Base-by-base conservation (phyloP, 768 basidiomycete genomes). In the Pisolithus microcarpus region DNA sequence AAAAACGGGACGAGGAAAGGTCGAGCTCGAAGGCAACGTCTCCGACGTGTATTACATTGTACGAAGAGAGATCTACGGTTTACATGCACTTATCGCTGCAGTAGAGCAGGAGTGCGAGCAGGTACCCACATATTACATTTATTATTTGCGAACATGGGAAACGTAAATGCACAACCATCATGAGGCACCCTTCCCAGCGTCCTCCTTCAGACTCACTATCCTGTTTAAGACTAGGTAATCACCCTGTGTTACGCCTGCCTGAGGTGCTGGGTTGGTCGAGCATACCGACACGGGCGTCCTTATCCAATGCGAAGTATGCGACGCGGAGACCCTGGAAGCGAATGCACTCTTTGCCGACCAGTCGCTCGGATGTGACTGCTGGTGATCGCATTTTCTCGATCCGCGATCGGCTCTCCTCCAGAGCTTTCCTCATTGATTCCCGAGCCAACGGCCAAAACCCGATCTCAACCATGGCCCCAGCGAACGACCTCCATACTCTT, bases 271-370 rank as follows among this genome's bases (percentile, higher is more conserved):
- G 66, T 54, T 84, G 79, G 13, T 84, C 78, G 26, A 95, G 65
- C 50, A 76, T 79, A 15, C 77, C 79, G 34, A 93, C 60, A 34
- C 77, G 74, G 36, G 92, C 73, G 60, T 97, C 94, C 66, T 84
- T 86, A 66, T 99, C 96, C 24, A 98, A 73, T 18, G 90, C 80
- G 62, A 99, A 98, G 72, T 97, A 99, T 3, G 87, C 96, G 43
- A 97, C 84, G 9, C 96, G 83, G 62, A 97, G 75, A 7, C 93
- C 96, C 70, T 99, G 96, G 83, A 99, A 98, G 37, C 96, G 79
- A 50, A 98, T 79, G 63, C 86, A 90, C 68, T 98, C 96, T 66
- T 87, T 87, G 24, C 88, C 95, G 42, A 90, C 79, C 38, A 95
- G 75, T 66, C 91, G 88, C 49, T 82, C 85, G 4, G 65, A 62